A percentile compares a stretch with the other conserved stretches of the same genome.
These are phyloP conservation scores for Saccharomyces pastorianus DNA, from an alignment of 1,139 yeast species.

Conservation along the genomic window DNA sequence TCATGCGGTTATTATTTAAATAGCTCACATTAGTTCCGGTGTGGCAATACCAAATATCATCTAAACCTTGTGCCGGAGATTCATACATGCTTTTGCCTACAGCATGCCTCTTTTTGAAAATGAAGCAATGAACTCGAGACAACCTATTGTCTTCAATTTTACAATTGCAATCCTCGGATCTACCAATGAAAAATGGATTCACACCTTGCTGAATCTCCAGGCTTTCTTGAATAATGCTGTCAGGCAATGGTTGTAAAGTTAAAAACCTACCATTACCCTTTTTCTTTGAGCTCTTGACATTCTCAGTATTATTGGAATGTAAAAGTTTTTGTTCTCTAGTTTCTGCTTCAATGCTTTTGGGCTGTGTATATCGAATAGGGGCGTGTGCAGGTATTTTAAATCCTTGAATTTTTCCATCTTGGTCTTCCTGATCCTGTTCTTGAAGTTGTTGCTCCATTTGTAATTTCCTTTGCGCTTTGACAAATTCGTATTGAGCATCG, in stretches of 20 bases:
- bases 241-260: conserved; percentile 39
- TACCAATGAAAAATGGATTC: conserved; percentile 56
- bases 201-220: conserved; percentile 56
- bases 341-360: conserved; percentile 12
- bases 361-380: conserved; percentile 27
- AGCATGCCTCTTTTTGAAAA: conserved; percentile 54
- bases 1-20: conserved; percentile 52
- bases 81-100: conserved; percentile 48
- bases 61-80: conserved; percentile 59
- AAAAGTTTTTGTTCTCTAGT: conserved; percentile 10
- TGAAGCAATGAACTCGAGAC: conserved; percentile 75
- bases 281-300: conserved; percentile 9
- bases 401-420: conserved; percentile 7
- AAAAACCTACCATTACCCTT: conserved; percentile 43
- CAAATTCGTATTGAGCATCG: conserved; percentile 27
- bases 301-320: conserved; percentile 4
- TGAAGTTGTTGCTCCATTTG: conserved; percentile 12
- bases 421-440: conserved; percentile 8
- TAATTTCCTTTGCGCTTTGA: conserved; percentile 37
- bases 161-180: conserved; percentile 53
- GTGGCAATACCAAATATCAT: conserved; percentile 77
- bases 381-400: conserved; percentile 34
- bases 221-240: conserved; percentile 37
- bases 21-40: conserved; percentile 73
- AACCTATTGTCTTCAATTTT: conserved; percentile 63